Percentiles rank a stretch among this genome's conserved stretches.
Conservation (phyloP, 768 basidiomycete genomes). For the Suillus luteus region DNA sequence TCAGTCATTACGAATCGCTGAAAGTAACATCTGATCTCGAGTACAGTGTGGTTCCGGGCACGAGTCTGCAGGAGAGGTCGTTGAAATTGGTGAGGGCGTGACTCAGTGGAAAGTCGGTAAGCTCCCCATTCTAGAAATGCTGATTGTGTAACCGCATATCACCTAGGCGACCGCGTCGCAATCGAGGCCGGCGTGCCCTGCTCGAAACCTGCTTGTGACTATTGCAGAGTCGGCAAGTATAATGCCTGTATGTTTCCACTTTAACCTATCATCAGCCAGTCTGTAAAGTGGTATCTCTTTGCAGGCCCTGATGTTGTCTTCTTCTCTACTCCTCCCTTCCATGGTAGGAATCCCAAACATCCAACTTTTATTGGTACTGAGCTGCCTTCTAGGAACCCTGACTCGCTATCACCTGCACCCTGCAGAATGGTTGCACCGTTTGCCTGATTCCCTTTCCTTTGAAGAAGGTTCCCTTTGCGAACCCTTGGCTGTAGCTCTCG, state of each 20-base stretch:
- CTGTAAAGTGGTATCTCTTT: conserved; percentile 7
- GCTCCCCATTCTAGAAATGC: not conserved
- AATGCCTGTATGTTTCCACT: conserved; percentile 50
- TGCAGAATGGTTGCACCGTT: conserved; percentile 65
- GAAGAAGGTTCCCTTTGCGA: conserved; percentile 72
- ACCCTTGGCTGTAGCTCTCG: conserved; percentile 66
- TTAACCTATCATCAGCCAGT: no score
- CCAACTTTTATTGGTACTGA: not conserved
- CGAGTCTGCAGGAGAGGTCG: conserved; percentile 69
- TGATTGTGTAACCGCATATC: conserved; percentile 9
- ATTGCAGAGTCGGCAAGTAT: conserved; percentile 64
- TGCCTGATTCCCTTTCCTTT: conserved; percentile 62
- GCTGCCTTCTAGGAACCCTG: conserved; percentile 48
- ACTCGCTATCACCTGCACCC: conserved; percentile 70
- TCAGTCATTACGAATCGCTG: not conserved
- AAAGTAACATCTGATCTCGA: not conserved
- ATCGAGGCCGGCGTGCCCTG: conserved; percentile 73
- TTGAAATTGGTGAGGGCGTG: conserved; percentile 66
- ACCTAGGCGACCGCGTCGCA: conserved; percentile 62
- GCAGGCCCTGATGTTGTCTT: conserved; percentile 52
- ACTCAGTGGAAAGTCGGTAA: conserved; percentile 63
- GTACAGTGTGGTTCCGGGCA: conserved; percentile 66
- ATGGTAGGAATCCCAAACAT: conserved; percentile 40
- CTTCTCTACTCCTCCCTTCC: conserved; percentile 71
- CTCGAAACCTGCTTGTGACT: conserved; percentile 59